phyloP scores from a whole-genome alignment of 2,329 filamentous ascomycete genomes.

The Dissoconium aciculare region DNA sequence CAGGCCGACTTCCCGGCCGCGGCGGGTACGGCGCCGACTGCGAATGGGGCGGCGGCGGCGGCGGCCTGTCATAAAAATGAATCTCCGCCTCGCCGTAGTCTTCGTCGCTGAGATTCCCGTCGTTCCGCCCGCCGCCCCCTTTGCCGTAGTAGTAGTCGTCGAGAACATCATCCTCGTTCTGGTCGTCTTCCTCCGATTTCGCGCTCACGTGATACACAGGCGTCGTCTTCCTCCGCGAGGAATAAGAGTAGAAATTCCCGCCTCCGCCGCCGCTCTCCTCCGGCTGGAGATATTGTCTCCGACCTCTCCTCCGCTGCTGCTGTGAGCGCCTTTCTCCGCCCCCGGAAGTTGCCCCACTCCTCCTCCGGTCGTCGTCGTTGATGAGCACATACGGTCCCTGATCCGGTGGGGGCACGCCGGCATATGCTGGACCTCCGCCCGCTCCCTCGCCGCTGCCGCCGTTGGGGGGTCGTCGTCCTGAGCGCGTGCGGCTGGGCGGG shows the following conservation, averaged over 20 bases:
- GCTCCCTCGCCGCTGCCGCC: no score
- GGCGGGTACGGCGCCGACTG: conserved; percentile 2
- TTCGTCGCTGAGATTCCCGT: not conserved
- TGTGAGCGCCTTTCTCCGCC: no score
- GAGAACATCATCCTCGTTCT: conserved; percentile 8
- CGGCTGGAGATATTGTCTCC: no score
- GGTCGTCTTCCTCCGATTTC: conserved; percentile 1
- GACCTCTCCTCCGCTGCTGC: no score
- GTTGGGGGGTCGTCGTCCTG: no score
- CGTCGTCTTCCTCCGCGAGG: not conserved
- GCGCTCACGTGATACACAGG: not conserved
- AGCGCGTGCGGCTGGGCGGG: no score
- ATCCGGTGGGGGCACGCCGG: no score
- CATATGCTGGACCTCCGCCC: no score
- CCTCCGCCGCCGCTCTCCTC: not conserved
- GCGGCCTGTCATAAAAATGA: conserved; percentile 1
- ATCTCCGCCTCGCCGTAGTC: conserved; percentile 1
- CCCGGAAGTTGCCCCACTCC: no score
- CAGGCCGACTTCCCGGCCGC: conserved; percentile 1
- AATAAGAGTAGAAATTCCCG: not conserved
- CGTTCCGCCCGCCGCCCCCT: conserved; percentile 4
- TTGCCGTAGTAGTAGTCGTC: conserved; percentile 9
- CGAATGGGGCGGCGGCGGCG: not conserved
- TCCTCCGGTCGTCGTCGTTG: no score
- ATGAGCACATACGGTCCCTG: no score